Evolutionary conservation across 2,329 filamentous ascomycete species (phyloP).

Genomic region (Fusarium sp.): DNA sequence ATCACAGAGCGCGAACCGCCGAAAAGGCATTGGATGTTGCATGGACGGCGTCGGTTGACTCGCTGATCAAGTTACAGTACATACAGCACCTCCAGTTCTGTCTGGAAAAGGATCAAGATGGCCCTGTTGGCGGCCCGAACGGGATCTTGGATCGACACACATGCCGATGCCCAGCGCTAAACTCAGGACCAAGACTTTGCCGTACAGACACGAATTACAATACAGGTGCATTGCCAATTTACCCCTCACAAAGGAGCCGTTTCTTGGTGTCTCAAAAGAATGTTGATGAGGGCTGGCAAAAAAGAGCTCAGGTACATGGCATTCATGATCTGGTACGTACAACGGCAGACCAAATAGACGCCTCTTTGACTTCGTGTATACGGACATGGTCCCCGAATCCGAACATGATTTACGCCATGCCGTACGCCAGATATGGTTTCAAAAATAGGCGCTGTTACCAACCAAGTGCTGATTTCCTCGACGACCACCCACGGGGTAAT

Average conservation of each 20-base stretch:
- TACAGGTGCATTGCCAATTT: background rate
- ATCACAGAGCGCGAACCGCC: background rate
- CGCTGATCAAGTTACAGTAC: background rate
- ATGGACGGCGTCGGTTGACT: background rate
- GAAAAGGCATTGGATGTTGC: background rate
- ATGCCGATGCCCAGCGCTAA: slow-evolving; percentile 39
- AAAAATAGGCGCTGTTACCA: slow-evolving; percentile 5
- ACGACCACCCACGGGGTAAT: background rate
- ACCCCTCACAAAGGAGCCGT: slow-evolving; percentile 2
- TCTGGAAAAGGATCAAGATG: slow-evolving; percentile 8
- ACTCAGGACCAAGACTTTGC: slow-evolving; percentile 3
- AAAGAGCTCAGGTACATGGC: background rate
- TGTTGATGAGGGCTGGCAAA: background rate
- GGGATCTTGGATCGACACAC: slow-evolving; percentile 43
- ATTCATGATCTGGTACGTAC: background rate
- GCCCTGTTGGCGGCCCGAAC: slow-evolving; percentile 39
- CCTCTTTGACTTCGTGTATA: background rate
- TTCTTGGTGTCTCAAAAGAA: background rate
- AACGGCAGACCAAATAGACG: slow-evolving; percentile 1
- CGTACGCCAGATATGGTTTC: background rate
- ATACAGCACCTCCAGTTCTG: background rate
- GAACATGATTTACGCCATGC: background rate
- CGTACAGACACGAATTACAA: background rate
- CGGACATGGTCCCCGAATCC: slow-evolving; percentile 8
- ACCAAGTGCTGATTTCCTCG: background rate